phyloP scores from a whole-genome alignment of 2,329 filamentous ascomycete genomes.

The Sarocladium strictum region DNA sequence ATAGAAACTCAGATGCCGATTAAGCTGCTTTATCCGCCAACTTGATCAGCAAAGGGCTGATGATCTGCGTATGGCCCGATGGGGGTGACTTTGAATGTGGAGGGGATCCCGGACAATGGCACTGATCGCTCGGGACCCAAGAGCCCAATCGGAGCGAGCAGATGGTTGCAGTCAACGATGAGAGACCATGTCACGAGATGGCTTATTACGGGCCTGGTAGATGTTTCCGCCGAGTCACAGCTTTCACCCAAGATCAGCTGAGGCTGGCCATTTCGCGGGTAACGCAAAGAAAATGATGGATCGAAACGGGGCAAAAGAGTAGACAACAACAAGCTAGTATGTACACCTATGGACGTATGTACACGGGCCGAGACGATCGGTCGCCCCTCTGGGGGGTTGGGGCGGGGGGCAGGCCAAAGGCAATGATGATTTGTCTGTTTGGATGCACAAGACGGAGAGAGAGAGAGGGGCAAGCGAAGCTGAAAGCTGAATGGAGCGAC shows the following conservation, averaged over 20 bases:
- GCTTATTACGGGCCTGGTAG: background rate
- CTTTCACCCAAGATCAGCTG: background rate
- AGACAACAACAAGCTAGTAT: background rate
- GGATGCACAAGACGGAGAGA: background rate
- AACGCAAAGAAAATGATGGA: background rate
- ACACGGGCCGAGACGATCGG: background rate
- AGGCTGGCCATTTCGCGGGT: background rate
- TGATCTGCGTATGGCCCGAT: background rate
- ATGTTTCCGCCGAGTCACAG: background rate
- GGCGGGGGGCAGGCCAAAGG: no score
- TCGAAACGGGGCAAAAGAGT: no score
- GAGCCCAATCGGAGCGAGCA: background rate
- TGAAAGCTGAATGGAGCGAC: background rate
- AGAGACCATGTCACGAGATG: background rate
- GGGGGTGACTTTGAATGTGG: background rate
- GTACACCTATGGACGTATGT: background rate
- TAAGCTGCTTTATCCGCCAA: background rate
- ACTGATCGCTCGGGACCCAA: background rate
- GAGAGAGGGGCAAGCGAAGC: background rate
- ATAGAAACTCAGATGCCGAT: slow-evolving; percentile 5
- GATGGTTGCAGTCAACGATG: background rate
- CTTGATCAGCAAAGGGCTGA: background rate
- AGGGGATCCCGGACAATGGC: background rate
- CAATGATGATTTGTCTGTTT: no score
- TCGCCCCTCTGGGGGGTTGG: no score